A percentile compares a stretch with the other conserved stretches of the same genome.
phyloP scores from a whole-genome alignment of 1,139 yeast species.

The Groenewaldozyma auringiensis region DNA sequence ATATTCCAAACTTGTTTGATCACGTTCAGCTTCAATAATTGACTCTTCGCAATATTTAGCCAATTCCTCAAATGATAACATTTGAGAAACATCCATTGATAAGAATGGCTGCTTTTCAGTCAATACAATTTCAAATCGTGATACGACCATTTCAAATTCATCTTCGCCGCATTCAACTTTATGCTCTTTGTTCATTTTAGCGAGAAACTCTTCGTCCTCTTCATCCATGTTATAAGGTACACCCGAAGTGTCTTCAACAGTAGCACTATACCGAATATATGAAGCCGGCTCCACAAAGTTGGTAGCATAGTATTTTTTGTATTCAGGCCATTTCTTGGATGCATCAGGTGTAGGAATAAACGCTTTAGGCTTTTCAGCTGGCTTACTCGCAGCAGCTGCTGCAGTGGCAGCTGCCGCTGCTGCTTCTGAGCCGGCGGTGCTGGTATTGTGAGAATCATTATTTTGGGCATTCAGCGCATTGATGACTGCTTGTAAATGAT shows the following conservation, averaged over 20 bases:
- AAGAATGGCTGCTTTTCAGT: conserved; percentile 83
- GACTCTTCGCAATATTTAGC: conserved; percentile 26
- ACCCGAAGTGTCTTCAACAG: conserved; percentile 90
- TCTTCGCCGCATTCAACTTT: conserved; percentile 41
- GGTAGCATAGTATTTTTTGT: conserved; percentile 60
- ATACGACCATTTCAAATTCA: conserved; percentile 76
- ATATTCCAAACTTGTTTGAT: conserved; percentile 31
- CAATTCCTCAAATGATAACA: conserved; percentile 64
- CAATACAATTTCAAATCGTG: conserved; percentile 65
- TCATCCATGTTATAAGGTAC: conserved; percentile 89
- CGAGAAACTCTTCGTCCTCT: conserved; percentile 63
- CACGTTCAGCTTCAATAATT: conserved; percentile 27
- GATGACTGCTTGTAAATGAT: conserved; percentile 86
- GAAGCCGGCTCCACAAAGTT: conserved; percentile 64
- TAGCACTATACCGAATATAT: conserved; percentile 84
- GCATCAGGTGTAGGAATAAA: conserved; percentile 98
- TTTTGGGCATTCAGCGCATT: conserved; percentile 57
- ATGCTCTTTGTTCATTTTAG: conserved; percentile 32
- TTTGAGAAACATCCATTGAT: conserved; percentile 72
- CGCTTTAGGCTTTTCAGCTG: conserved; percentile 40
- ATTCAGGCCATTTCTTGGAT: conserved; percentile 71
- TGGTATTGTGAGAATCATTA: neutral
- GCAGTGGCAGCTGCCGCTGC: conserved; percentile 34
- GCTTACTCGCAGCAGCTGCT: conserved; percentile 36
- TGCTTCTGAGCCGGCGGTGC: neutral